A percentile compares a stretch with the other conserved stretches of the same genome.
Evolutionary conservation across 2,329 filamentous ascomycete species (phyloP).

Genomic region (Xylariaceae sp.): DNA sequence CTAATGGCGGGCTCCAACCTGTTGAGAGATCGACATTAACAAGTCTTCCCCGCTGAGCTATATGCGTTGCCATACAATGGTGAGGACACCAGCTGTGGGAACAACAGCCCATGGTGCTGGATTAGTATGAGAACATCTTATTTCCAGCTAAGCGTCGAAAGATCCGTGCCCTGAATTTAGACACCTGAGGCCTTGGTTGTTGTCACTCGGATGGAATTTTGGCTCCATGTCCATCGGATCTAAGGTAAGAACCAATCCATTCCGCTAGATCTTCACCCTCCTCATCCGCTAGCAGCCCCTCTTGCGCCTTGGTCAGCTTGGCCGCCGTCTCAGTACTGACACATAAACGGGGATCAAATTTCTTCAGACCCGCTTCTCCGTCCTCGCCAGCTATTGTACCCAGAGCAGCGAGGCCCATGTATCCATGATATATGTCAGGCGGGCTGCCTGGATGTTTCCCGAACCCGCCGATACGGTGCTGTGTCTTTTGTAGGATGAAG

Average conservation of each 20-base stretch:
- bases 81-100: too few relatives aligned
- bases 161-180: too few relatives aligned
- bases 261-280: neutral
- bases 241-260: too few relatives aligned
- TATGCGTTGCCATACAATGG: too few relatives aligned
- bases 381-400: slow-evolving; percentile 53
- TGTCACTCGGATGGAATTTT: neutral
- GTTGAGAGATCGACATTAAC: too few relatives aligned
- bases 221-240: too few relatives aligned
- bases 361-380: slow-evolving; percentile 60
- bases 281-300: slow-evolving; percentile 8
- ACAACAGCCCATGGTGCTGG: too few relatives aligned
- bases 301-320: slow-evolving; percentile 46
- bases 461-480: slow-evolving; percentile 81
- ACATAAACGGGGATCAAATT: slow-evolving; percentile 72
- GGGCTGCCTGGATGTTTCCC: slow-evolving; percentile 65
- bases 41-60: too few relatives aligned
- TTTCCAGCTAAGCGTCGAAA: too few relatives aligned
- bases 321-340: slow-evolving; percentile 59
- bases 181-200: neutral
- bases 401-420: slow-evolving; percentile 78
- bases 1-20: too few relatives aligned
- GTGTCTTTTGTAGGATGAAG: slow-evolving; percentile 80
- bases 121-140: too few relatives aligned
- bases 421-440: slow-evolving; percentile 83